Conservation (phyloP, 345 rosid species). For the Syzygium jambos region DNA sequence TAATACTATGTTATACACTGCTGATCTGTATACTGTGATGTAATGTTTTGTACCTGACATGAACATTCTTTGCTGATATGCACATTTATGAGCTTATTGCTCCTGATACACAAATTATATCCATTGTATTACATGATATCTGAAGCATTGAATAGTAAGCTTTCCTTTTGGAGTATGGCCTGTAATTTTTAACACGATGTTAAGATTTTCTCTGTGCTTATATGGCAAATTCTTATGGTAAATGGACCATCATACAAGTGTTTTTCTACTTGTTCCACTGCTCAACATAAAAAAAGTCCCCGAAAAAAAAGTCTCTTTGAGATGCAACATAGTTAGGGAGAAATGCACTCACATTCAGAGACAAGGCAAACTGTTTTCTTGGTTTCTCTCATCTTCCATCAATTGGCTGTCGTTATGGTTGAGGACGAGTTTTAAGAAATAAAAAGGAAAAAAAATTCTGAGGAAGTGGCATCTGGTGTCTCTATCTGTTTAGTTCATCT, state of each 20-base stretch:
- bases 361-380: neutral
- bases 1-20: neutral
- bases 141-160: neutral
- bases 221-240: neutral
- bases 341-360: neutral
- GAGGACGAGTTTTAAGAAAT: neutral
- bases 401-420: neutral
- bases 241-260: neutral
- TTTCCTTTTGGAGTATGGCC: neutral
- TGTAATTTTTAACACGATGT: neutral
- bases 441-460: neutral
- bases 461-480: neutral
- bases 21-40: neutral
- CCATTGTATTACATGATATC: neutral
- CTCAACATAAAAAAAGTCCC: neutral
- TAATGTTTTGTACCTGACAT: neutral
- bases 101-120: neutral
- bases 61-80: neutral
- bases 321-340: neutral
- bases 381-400: neutral
- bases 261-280: neutral
- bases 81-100: neutral
- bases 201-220: neutral
- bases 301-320: neutral
- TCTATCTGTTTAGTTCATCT: neutral